Percentiles rank a stretch among this genome's conserved stretches.
phyloP scores from a whole-genome alignment of 768 basidiomycete genomes.

The Tulasnella sp. region DNA sequence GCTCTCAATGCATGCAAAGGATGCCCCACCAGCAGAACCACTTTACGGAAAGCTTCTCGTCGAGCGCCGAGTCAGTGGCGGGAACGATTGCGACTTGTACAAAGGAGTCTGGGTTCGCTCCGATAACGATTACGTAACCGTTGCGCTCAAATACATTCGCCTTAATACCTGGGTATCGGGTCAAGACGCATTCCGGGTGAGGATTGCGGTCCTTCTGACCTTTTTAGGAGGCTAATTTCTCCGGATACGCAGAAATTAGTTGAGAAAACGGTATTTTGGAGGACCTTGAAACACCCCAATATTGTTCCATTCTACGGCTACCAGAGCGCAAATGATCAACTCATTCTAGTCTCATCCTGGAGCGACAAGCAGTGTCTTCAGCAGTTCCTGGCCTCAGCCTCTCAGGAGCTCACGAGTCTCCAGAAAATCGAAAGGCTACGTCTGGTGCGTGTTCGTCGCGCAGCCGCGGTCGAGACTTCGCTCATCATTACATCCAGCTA shows the following conservation, averaged over 20 bases:
- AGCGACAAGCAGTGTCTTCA: neutral
- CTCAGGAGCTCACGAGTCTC: neutral
- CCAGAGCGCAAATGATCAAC: neutral
- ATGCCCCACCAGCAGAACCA: no score
- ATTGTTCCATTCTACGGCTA: neutral
- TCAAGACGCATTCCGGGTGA: no score
- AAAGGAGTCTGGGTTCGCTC: neutral
- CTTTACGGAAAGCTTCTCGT: neutral
- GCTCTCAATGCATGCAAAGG: no score
- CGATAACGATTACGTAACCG: neutral
- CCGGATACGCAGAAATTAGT: no score
- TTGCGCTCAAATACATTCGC: neutral
- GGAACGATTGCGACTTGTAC: neutral
- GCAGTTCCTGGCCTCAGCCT: neutral
- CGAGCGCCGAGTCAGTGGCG: neutral
- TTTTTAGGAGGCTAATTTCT: no score
- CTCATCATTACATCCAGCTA: no score
- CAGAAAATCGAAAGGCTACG: neutral
- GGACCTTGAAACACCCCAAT: neutral
- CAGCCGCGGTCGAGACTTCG: no score
- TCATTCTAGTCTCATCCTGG: neutral
- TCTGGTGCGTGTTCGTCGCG: neutral
- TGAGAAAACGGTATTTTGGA: no score
- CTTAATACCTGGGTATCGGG: no score
- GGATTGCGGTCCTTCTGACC: no score